These are phyloP conservation scores for Clarireedia hainanense DNA, from an alignment of 2,329 filamentous ascomycete species.

Conservation along the genomic window DNA sequence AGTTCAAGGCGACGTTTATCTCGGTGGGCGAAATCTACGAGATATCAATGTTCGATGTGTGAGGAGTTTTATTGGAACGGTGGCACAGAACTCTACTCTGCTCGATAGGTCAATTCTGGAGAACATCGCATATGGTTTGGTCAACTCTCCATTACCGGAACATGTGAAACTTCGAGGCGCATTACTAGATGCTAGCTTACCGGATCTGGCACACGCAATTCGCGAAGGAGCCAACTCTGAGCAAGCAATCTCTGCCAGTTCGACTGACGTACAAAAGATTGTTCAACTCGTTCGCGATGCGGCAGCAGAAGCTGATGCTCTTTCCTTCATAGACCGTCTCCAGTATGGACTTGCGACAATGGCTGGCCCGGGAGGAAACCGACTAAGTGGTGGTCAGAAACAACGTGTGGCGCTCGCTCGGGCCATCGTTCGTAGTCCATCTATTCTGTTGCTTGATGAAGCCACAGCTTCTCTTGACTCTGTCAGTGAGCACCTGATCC, in stretches of 20 bases:
- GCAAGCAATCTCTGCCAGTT: background rate
- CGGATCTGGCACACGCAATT: background rate
- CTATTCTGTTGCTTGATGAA: slow-evolving; percentile 52
- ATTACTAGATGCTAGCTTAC: background rate
- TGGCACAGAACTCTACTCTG: slow-evolving; percentile 1
- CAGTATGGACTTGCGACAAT: background rate
- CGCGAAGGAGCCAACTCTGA: background rate
- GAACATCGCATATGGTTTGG: slow-evolving; percentile 3
- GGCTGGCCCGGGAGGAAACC: background rate
- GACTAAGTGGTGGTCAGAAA: slow-evolving; percentile 4
- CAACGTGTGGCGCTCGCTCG: slow-evolving; percentile 53
- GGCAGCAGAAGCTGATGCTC: slow-evolving; percentile 1
- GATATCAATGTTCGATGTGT: background rate
- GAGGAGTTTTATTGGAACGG: slow-evolving; percentile 1
- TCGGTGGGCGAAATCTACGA: background rate
- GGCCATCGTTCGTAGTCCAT: slow-evolving; percentile 41
- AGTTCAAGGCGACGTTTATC: background rate
- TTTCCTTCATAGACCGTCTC: background rate
- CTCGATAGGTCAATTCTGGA: slow-evolving; percentile 1
- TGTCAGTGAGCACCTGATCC: slow-evolving; percentile 84
- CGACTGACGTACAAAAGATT: background rate
- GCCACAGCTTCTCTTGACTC: slow-evolving; percentile 64
- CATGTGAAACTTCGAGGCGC: background rate
- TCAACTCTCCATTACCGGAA: background rate
- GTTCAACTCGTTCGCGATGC: background rate